phyloP scores from a whole-genome alignment of 129 eudicot genomes.

The Mikania micrantha region DNA sequence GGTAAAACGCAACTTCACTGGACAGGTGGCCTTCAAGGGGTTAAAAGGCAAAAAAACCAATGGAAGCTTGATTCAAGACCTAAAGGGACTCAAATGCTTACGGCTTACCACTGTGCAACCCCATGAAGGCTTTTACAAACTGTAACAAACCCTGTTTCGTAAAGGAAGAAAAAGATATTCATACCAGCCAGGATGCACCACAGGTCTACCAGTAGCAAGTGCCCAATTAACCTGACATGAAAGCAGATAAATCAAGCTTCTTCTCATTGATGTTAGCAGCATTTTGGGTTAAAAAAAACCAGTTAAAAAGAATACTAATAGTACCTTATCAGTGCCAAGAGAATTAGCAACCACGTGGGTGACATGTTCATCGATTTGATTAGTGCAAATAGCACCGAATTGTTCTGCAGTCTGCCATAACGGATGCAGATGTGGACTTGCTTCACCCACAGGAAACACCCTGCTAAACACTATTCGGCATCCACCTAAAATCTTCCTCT shows the following conservation, averaged over 20 bases:
- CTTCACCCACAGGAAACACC: slow-evolving; percentile 89
- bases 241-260: slow-evolving; percentile 2
- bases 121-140: no score
- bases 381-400: slow-evolving; percentile 96
- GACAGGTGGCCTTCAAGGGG: no score
- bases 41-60: no score
- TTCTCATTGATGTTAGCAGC: neutral
- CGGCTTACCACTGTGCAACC: no score
- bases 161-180: neutral
- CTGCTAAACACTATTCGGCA: slow-evolving; percentile 90
- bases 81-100: no score
- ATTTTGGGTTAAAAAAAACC: neutral
- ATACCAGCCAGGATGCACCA: slow-evolving; percentile 98
- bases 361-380: slow-evolving; percentile 81
- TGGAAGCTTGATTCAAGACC: no score
- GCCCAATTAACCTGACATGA: slow-evolving; percentile 90
- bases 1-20: no score
- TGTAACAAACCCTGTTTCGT: no score
- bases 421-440: slow-evolving; percentile 84
- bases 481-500: slow-evolving; percentile 71
- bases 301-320: neutral
- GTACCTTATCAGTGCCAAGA: slow-evolving; percentile 87
- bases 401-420: slow-evolving; percentile 97
- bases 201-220: slow-evolving; percentile 76
- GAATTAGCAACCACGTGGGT: slow-evolving; percentile 97